Percentiles rank a stretch among this genome's conserved stretches.
Conservation (phyloP, 2,329 filamentous ascomycete species). For the Bipolaris victoriae region DNA sequence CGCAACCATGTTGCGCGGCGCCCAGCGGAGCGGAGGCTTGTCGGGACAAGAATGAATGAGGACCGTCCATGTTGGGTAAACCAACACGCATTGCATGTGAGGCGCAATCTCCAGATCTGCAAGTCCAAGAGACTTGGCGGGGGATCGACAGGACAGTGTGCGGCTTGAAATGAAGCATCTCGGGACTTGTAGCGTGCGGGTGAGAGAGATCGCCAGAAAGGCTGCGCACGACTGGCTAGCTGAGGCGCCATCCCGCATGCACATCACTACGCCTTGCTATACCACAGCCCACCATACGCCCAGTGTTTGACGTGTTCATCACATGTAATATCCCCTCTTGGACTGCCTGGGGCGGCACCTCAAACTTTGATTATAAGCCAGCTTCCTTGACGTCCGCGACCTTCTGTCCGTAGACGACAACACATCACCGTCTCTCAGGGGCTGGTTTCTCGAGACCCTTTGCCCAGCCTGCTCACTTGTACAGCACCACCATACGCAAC, state of each 20-base stretch:
- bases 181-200: slow-evolving; percentile 5
- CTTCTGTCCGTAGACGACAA: neutral
- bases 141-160: slow-evolving; percentile 8
- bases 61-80: neutral
- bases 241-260: slow-evolving; percentile 11
- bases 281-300: slow-evolving; percentile 2
- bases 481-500: neutral
- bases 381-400: neutral
- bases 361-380: slow-evolving; percentile 3
- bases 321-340: neutral
- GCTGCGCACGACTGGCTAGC: slow-evolving; percentile 11
- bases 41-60: slow-evolving; percentile 8
- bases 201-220: slow-evolving; percentile 6
- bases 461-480: neutral
- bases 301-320: neutral
- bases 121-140: slow-evolving; percentile 14
- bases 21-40: slow-evolving; percentile 23
- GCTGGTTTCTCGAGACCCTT: neutral
- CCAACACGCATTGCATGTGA: slow-evolving; percentile 9
- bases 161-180: slow-evolving; percentile 6
- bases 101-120: slow-evolving; percentile 14
- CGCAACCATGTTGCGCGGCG: slow-evolving; percentile 17
- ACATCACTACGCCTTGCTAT: slow-evolving; percentile 10
- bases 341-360: neutral
- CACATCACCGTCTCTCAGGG: neutral